Conservation (phyloP, 2,329 filamentous ascomycete genomes). For the Paecilomyces fulvus region DNA sequence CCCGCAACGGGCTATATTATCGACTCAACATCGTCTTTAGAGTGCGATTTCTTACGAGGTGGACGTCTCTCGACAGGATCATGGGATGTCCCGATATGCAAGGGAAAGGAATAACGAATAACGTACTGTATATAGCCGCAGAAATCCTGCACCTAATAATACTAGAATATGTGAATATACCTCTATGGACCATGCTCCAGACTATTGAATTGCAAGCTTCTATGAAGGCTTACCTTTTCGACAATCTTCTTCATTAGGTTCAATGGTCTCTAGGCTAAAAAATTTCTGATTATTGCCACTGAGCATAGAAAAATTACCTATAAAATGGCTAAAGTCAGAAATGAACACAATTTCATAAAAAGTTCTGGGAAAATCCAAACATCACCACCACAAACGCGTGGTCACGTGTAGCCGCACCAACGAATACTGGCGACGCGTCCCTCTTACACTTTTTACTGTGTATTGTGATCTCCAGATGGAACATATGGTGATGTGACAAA, state of each 20-base stretch:
- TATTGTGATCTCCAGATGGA: not conserved
- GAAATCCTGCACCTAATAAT: not conserved
- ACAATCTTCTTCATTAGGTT: no score
- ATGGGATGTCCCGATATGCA: not conserved
- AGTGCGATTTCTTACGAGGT: not conserved
- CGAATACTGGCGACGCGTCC: not conserved
- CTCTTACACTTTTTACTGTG: not conserved
- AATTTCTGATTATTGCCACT: no score
- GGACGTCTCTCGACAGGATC: not conserved
- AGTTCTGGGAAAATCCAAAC: no score
- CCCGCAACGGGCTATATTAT: not conserved
- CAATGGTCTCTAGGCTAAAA: no score
- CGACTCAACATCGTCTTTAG: not conserved
- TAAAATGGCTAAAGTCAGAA: no score
- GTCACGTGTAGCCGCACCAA: not conserved
- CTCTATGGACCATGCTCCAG: not conserved
- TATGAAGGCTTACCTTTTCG: no score
- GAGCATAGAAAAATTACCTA: no score
- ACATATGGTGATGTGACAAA: not conserved
- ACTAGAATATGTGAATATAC: not conserved
- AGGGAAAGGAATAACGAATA: not conserved
- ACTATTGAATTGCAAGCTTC: not conserved
- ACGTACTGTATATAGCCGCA: not conserved
- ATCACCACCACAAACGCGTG: no score
- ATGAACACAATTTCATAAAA: no score